Conservation (phyloP, 1,139 yeast species). For the Kodamaea fungicola region DNA sequence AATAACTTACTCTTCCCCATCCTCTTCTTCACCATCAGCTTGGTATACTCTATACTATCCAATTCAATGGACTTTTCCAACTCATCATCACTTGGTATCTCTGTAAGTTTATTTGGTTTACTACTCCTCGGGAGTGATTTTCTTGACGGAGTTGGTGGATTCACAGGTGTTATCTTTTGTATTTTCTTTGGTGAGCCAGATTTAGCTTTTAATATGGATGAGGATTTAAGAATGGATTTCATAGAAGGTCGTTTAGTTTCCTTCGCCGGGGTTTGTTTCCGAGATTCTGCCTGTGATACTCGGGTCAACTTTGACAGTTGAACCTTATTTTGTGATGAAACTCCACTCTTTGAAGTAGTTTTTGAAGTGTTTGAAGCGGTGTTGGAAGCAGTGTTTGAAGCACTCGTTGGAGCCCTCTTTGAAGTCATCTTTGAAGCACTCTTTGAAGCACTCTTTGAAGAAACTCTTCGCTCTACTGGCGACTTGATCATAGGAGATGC, state of each 20-base stretch:
- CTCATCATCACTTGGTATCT: slow-evolving; percentile 11
- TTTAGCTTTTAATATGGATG: too few species aligned
- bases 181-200: too few species aligned
- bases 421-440: not conserved
- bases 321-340: too few species aligned
- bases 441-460: too few species aligned
- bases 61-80: slow-evolving; percentile 7
- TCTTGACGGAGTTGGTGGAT: not conserved
- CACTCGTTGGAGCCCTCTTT: not conserved
- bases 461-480: not conserved
- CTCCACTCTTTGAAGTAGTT: too few species aligned
- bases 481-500: too few species aligned
- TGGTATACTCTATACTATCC: slow-evolving; percentile 12
- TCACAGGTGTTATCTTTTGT: not conserved
- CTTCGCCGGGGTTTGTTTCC: too few species aligned
- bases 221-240: too few species aligned
- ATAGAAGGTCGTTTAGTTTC: too few species aligned
- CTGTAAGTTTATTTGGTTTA: slow-evolving; percentile 9
- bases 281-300: too few species aligned
- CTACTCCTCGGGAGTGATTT: slow-evolving; percentile 5
- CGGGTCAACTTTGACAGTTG: too few species aligned
- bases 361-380: too few species aligned
- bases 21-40: slow-evolving; percentile 9
- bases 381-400: not conserved
- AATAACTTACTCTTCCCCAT: slow-evolving; percentile 6